A percentile compares a stretch with the other conserved stretches of the same genome.
Conservation (phyloP, 805 yeast species). For the Candida argentea region DNA sequence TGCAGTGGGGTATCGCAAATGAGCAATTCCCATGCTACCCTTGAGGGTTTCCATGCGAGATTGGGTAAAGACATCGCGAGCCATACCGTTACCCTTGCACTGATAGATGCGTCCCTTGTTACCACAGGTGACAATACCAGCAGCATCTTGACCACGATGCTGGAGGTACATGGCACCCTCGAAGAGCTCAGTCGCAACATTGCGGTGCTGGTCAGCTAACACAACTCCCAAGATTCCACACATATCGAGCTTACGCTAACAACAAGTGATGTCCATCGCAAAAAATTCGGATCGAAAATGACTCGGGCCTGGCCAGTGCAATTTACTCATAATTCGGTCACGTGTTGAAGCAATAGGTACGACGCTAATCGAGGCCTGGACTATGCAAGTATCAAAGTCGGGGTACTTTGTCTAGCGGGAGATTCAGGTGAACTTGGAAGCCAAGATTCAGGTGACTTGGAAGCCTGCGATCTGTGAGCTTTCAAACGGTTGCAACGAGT, state of each 20-base stretch:
- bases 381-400: too few relatives aligned
- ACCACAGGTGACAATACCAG: constrained; percentile 97
- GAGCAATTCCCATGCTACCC: constrained; percentile 94
- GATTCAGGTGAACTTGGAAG: too few relatives aligned
- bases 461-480: too few relatives aligned
- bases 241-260: constrained; percentile 49
- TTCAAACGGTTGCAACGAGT: too few relatives aligned
- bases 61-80: constrained; percentile 91
- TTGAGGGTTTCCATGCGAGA: constrained; percentile 65
- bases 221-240: constrained; percentile 93
- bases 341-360: too few relatives aligned
- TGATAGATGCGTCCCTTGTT: constrained; percentile 88
- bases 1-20: constrained; percentile 93
- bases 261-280: too few relatives aligned
- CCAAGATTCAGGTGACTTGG: too few relatives aligned
- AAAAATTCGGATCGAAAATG: too few relatives aligned
- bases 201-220: constrained; percentile 58
- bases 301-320: too few relatives aligned
- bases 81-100: constrained; percentile 99
- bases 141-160: constrained; percentile 98
- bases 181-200: constrained; percentile 81
- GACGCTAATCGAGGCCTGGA: too few relatives aligned
- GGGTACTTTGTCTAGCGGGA: too few relatives aligned
- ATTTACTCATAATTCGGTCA: too few relatives aligned
- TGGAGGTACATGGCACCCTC: constrained; percentile 91